Evolutionary conservation across 148 eudicot species (phyloP), one percentile per base, ranked within the genome.

Genomic region (Persicaria tinctoria): DNA sequence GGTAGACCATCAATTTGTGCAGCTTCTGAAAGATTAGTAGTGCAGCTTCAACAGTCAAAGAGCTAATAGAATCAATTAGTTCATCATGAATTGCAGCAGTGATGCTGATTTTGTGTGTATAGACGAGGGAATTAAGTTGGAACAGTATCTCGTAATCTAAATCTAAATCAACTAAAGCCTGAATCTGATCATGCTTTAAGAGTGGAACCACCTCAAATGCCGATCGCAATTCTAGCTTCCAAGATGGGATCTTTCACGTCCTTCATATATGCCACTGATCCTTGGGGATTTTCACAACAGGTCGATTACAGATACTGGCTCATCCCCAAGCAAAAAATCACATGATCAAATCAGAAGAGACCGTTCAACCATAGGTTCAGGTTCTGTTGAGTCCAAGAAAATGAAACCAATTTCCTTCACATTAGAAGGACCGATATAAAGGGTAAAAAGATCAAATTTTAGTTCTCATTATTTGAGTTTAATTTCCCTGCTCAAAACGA

Each of bases 61-160:
- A 76, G 81, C 82, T 55, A 59, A 95, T 88, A 71, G 81, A 74
- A 79, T 89, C 85, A 68, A 95, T 75, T 63, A 95, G 80, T 50
- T 90, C 89, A 16, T 74, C 51, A 80, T 92, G 81, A 49, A 89
- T 86, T 3, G 96, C 78, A 80, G 89, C 27, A 23, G 27, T 81
- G 71, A 95, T 89, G 76, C 91, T 95, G n/a, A 92, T 79, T 73
- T 90, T 92, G 49, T 89, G 89, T 54, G 89, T 85, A 64, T 95
- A 97, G 75, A 95, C 83, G 32, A 95, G 92, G 62, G 98, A 92
- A 75, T 92, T 92, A 72, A 95, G 87, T 83, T 95, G 98, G 81
- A 83, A 94, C 63, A 94, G 85, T 78, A 90, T 83, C 83, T 89
- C 92, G 71, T 87, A 90, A 51, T 89, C 80, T 77, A 95, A 79